These are phyloP conservation scores for Daphne laureola DNA, from an alignment of 441 rosid genomes.

Conservation along the genomic window DNA sequence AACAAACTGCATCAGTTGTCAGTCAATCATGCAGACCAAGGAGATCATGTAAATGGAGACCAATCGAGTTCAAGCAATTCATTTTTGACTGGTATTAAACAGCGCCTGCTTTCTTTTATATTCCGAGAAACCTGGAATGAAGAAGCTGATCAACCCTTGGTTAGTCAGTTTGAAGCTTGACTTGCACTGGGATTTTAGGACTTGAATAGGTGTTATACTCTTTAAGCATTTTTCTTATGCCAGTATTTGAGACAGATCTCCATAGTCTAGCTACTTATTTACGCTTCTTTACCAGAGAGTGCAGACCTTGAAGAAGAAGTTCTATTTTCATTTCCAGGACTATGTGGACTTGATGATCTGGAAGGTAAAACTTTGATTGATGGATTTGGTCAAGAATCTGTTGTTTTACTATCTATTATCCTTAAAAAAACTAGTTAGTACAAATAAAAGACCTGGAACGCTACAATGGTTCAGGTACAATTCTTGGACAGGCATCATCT, in stretches of 20 bases:
- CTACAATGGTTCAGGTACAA: conserved; percentile 56
- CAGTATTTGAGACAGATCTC: not conserved
- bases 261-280: not conserved
- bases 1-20: conserved; percentile 36
- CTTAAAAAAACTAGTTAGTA: conserved; percentile 2
- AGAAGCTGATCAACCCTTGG: conserved; percentile 61
- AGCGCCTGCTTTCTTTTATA: conserved; percentile 86
- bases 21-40: conserved; percentile 34
- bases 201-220: too few species aligned
- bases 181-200: conserved; percentile 8
- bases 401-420: conserved; percentile 3
- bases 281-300: conserved; percentile 40
- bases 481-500: conserved; percentile 94
- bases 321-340: conserved; percentile 91
- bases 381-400: not conserved
- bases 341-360: conserved; percentile 86
- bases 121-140: conserved; percentile 78
- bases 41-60: conserved; percentile 31
- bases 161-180: conserved; percentile 24
- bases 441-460: conserved; percentile 3
- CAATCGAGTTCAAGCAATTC: conserved; percentile 38
- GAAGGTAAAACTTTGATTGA: conserved; percentile 50
- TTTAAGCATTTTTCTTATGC: not conserved
- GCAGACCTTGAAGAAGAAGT: conserved; percentile 83
- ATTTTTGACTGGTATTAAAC: conserved; percentile 83